These are phyloP conservation scores for Alternaria atra DNA, from an alignment of 2,329 filamentous ascomycete species.

Conservation along the genomic window DNA sequence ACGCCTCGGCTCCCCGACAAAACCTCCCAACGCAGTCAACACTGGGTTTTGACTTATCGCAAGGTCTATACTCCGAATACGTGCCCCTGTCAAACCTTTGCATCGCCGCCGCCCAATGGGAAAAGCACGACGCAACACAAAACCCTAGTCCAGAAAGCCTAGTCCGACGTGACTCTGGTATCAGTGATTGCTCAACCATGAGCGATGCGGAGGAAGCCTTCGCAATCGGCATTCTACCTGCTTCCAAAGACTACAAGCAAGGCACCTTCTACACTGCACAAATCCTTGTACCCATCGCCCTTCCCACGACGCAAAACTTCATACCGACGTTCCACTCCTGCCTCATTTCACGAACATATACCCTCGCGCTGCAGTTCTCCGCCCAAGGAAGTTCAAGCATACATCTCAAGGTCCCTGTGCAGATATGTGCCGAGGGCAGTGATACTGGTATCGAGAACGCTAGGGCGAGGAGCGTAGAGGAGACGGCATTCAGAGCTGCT, in stretches of 20 bases:
- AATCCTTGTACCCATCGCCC: constrained; percentile 69
- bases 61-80: constrained; percentile 63
- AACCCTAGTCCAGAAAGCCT: constrained; percentile 39
- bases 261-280: constrained; percentile 67
- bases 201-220: constrained; percentile 26
- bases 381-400: constrained; percentile 51
- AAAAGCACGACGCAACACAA: constrained; percentile 53
- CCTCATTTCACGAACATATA: constrained; percentile 70
- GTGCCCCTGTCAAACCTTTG: constrained; percentile 64
- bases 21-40: constrained; percentile 58
- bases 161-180: constrained; percentile 54
- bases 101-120: constrained; percentile 67
- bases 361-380: constrained; percentile 66
- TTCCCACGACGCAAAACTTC: constrained; percentile 69
- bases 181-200: constrained; percentile 46
- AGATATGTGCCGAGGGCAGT: constrained; percentile 54
- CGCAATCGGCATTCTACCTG: constrained; percentile 42
- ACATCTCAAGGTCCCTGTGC: constrained; percentile 57
- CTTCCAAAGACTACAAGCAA: constrained; percentile 55
- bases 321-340: constrained; percentile 76
- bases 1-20: constrained; percentile 60
- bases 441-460: constrained; percentile 46
- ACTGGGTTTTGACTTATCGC: constrained; percentile 57
- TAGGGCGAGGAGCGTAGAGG: constrained; percentile 41
- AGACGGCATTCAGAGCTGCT: constrained; percentile 33